These are phyloP conservation scores for Apiospora hydei DNA, from an alignment of 2,329 filamentous ascomycete species.

Conservation along the genomic window DNA sequence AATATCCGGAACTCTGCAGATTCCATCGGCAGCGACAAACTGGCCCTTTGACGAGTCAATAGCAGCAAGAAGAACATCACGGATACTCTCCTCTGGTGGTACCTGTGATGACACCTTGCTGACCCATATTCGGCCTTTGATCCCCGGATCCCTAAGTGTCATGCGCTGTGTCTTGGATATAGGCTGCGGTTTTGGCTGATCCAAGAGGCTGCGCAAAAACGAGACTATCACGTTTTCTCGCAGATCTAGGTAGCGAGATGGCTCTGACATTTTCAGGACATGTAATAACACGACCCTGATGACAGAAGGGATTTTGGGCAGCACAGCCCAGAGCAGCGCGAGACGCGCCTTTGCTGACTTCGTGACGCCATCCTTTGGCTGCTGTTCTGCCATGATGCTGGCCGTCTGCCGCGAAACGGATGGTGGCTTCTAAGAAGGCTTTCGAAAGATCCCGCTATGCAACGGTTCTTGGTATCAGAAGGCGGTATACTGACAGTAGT, in stretches of 20 bases:
- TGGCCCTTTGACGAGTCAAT: constrained; percentile 61
- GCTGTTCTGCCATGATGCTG: constrained; percentile 1
- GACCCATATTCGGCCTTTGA: constrained; percentile 86
- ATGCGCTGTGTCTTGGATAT: constrained; percentile 67
- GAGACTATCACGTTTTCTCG: constrained; percentile 76
- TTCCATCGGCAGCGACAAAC: constrained; percentile 40
- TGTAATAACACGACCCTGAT: constrained; percentile 69
- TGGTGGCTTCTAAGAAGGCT: neutral
- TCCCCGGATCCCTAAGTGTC: constrained; percentile 40
- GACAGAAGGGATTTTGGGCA: constrained; percentile 67
- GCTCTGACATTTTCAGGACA: constrained; percentile 71
- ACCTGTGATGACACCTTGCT: constrained; percentile 70
- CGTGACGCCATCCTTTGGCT: neutral
- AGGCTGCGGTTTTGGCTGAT: constrained; percentile 52
- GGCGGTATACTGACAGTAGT: neutral
- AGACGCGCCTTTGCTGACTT: neutral
- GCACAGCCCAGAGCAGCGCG: constrained; percentile 38
- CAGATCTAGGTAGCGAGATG: constrained; percentile 79
- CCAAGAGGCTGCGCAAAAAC: constrained; percentile 72
- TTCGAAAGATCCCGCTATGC: neutral
- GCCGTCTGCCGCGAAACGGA: neutral
- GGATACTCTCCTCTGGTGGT: constrained; percentile 63
- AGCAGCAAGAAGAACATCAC: constrained; percentile 64
- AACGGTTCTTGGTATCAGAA: neutral
- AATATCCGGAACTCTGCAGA: constrained; percentile 56